phyloP scores from a whole-genome alignment of 2,329 filamentous ascomycete genomes.

The Xylaria sp. region DNA sequence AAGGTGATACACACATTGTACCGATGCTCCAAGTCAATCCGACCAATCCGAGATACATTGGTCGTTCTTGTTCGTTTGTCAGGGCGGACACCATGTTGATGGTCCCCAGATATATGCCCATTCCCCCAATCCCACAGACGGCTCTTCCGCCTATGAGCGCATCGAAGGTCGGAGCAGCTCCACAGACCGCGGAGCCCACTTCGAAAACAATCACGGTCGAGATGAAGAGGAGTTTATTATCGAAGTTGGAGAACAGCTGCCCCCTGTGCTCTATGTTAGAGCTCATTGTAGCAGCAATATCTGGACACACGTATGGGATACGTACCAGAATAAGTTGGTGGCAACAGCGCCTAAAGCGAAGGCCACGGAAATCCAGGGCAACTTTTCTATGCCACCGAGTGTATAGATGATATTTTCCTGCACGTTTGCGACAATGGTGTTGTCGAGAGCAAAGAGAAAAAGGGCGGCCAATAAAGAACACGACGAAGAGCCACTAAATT shows the following conservation, averaged over 20 bases:
- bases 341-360: constrained; percentile 39
- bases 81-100: neutral
- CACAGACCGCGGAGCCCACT: neutral
- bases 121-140: neutral
- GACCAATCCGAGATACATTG: neutral
- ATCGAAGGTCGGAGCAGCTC: neutral
- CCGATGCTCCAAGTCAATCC: neutral
- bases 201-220: neutral
- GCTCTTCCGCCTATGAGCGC: neutral
- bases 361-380: constrained; percentile 40
- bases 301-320: neutral
- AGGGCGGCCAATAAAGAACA: constrained; percentile 30
- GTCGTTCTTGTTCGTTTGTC: neutral
- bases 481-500: constrained; percentile 14
- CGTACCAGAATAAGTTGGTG: constrained; percentile 23
- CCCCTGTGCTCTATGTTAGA: neutral
- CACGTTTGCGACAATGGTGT: constrained; percentile 49
- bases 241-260: neutral
- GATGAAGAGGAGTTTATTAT: neutral
- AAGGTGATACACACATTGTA: neutral
- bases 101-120: neutral
- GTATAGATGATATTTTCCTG: constrained; percentile 43
- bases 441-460: constrained; percentile 43
- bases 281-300: neutral
- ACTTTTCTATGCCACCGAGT: constrained; percentile 41